These are phyloP conservation scores for Funneliformis mosseae DNA, from an alignment of 192 early-diverging fungal genomes.

Conservation along the genomic window DNA sequence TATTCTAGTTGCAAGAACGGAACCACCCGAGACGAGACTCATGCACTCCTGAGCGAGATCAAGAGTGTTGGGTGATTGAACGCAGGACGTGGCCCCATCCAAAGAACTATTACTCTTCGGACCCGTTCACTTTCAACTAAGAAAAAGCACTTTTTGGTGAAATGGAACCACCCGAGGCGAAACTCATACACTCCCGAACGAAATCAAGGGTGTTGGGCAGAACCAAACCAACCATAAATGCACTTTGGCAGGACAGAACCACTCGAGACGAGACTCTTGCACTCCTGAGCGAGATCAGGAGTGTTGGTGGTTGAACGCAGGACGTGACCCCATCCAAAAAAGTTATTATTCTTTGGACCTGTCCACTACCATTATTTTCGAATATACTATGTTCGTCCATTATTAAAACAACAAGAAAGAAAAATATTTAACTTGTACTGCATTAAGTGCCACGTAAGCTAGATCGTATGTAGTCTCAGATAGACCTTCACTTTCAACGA, in stretches of 20 bases:
- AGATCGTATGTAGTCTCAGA: not conserved
- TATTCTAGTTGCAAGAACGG: slow-evolving; percentile 31
- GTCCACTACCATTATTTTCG: slow-evolving; percentile 1
- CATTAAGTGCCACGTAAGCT: slow-evolving; percentile 12
- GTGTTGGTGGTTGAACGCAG: slow-evolving; percentile 26
- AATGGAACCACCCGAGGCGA: slow-evolving; percentile 9
- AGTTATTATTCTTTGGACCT: slow-evolving; percentile 11
- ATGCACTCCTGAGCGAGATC: not conserved
- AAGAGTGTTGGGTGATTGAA: slow-evolving; percentile 26
- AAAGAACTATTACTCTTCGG: slow-evolving; percentile 12
- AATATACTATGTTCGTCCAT: slow-evolving; percentile 1
- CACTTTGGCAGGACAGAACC: slow-evolving; percentile 17
- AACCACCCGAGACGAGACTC: slow-evolving; percentile 22
- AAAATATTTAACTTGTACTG: slow-evolving; percentile 12
- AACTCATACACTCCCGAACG: slow-evolving; percentile 19
- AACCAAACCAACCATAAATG: slow-evolving; percentile 7
- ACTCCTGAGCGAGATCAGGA: not conserved
- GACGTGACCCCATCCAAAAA: slow-evolving; percentile 18
- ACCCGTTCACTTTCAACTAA: slow-evolving; percentile 5
- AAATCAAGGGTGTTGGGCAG: slow-evolving; percentile 24
- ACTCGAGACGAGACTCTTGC: slow-evolving; percentile 18
- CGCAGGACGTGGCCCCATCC: slow-evolving; percentile 14
- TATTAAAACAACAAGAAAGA: slow-evolving; percentile 5
- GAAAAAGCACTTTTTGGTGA: slow-evolving; percentile 3
- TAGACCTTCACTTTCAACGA: not conserved